phyloP scores from a whole-genome alignment of 2,329 filamentous ascomycete species.

The Pleoardoris graminearum region DNA sequence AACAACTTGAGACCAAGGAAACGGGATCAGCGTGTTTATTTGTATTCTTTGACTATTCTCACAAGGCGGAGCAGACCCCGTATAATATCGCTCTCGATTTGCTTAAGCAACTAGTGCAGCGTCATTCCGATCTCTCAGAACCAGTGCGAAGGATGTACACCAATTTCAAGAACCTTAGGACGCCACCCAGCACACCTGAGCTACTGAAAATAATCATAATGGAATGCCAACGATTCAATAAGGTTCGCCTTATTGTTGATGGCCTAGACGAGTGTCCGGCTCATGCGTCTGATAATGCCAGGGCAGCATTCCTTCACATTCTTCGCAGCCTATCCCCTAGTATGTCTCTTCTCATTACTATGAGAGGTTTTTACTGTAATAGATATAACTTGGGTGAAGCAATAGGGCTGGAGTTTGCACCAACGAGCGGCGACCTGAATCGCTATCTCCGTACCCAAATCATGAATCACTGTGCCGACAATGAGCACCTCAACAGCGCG shows the following conservation, averaged over 20 bases:
- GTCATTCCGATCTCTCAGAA: slow-evolving; percentile 1
- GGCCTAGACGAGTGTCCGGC: slow-evolving; percentile 5
- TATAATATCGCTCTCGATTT: neutral
- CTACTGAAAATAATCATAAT: neutral
- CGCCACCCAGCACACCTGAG: neutral
- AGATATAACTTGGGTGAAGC: neutral
- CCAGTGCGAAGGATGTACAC: neutral
- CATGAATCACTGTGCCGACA: neutral
- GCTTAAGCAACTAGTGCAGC: neutral
- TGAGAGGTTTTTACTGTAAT: neutral
- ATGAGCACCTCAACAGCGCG: neutral
- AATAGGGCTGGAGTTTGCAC: neutral
- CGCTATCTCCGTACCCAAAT: neutral
- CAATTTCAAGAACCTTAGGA: neutral
- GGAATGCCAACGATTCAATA: slow-evolving; percentile 1
- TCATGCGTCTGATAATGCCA: neutral
- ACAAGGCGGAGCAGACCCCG: neutral
- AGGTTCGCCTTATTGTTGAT: slow-evolving; percentile 2
- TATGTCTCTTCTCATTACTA: neutral
- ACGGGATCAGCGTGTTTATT: slow-evolving; percentile 2
- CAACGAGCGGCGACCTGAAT: neutral
- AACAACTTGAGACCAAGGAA: slow-evolving; percentile 1
- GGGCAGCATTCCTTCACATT: neutral
- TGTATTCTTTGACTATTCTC: neutral
- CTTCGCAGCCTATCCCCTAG: neutral